Evolutionary conservation across 2,329 filamentous ascomycete species (phyloP).

Genomic region (Mycosphaerella arachidis): DNA sequence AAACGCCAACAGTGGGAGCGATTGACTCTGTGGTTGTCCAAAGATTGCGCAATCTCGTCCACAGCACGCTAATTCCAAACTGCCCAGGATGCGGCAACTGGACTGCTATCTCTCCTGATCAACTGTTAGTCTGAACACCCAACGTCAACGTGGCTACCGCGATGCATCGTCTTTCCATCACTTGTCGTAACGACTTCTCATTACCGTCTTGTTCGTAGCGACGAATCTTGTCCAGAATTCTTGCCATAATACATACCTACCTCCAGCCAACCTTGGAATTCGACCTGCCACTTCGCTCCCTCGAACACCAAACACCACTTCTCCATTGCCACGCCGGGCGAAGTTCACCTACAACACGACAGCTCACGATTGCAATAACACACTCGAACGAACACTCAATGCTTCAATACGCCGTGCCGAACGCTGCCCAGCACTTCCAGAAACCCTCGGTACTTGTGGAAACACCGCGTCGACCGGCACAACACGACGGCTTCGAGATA

Average conservation of each 20-base stretch:
- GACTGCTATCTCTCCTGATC: no score
- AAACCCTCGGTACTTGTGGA: conserved; percentile 17
- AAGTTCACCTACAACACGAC: no score
- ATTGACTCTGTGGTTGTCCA: neutral
- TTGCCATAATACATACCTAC: neutral
- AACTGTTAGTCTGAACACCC: neutral
- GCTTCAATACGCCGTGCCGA: conserved; percentile 41
- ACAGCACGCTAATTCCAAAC: neutral
- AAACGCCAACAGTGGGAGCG: no score
- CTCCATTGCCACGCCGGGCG: no score
- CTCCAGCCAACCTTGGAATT: neutral
- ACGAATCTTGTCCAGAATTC: neutral
- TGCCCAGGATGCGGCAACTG: neutral
- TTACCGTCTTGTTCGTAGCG: no score
- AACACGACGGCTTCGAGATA: conserved; percentile 38
- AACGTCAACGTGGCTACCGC: no score
- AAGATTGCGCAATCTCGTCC: neutral
- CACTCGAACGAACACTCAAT: conserved; percentile 32
- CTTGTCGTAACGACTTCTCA: no score
- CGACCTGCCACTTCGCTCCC: neutral
- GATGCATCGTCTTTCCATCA: no score
- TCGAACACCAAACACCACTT: neutral
- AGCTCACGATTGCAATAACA: neutral
- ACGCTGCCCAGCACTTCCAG: conserved; percentile 21
- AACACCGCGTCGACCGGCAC: conserved; percentile 1